Evolutionary conservation across 257 asterid species (phyloP).

Genomic region (Gentiana macrophylla): DNA sequence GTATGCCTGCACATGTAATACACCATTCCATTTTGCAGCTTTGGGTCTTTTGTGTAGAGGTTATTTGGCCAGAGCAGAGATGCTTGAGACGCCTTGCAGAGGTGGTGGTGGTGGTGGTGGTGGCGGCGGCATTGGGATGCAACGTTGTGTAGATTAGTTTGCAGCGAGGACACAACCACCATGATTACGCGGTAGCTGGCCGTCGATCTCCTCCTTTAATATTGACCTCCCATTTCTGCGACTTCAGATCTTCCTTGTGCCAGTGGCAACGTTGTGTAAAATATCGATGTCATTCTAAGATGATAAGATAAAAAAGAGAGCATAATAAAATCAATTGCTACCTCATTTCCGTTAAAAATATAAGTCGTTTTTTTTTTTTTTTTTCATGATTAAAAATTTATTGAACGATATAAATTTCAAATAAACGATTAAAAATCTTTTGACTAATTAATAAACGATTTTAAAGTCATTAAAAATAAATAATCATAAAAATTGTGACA

Average conservation of each 20-base stretch:
- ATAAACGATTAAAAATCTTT: too few species aligned
- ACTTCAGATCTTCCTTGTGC: not conserved
- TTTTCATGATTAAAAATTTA: too few species aligned
- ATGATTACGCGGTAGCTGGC: constrained; percentile 22
- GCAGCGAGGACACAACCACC: constrained; percentile 68
- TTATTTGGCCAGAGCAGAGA: constrained; percentile 41
- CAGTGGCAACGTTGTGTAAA: too few species aligned
- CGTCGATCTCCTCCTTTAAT: constrained; percentile 22
- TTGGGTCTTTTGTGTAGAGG: constrained; percentile 27
- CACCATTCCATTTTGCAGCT: constrained; percentile 27
- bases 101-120: constrained; percentile 2
- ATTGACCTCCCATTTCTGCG: constrained; percentile 39
- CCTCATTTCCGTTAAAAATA: too few species aligned
- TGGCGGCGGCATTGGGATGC: constrained; percentile 17
- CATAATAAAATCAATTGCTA: too few species aligned
- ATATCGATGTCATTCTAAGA: too few species aligned
- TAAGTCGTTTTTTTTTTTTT: too few species aligned
- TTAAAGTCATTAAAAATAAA: too few species aligned
- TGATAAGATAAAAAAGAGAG: too few species aligned
- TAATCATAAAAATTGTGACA: too few species aligned
- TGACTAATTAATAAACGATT: too few species aligned
- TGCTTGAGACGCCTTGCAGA: constrained; percentile 20
- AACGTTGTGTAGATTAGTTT: constrained; percentile 31
- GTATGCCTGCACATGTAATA: constrained; percentile 43
- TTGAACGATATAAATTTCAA: too few species aligned